Base-by-base conservation (phyloP, 208 protist genomes). In the Wallacemonas sp. region DNA sequence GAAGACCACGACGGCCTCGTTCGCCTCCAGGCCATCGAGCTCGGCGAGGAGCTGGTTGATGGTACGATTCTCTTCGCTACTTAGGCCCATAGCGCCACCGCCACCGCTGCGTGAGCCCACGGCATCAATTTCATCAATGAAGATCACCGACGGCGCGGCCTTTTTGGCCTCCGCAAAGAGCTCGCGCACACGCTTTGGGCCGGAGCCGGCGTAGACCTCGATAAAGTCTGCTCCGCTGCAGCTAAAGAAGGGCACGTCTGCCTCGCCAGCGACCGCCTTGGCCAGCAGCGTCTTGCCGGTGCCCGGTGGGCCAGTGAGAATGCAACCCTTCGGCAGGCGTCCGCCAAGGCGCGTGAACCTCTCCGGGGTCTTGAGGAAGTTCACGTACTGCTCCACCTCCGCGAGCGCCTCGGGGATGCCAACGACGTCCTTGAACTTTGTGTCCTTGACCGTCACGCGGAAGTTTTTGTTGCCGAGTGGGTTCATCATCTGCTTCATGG, bases 71-170 rank as follows among this genome's bases (percentile, higher is more conserved):
- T 96, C 92, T 67, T 95, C 87, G 29, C 81, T 79, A 61, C 77
- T 83, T n/a, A 93, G 66, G 24, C 87, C 83, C 63, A 85, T 69
- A 29, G 81, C 76, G 65, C 87, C 84, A 60, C 79, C 62, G 62
- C 83, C 81, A 57, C 68, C 81, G 73, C 92, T 87, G 29, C 76
- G 81, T 15, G 81, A 86, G 13, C 97, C 98, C 15, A 99, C 87
- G 1, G 97, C 94, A 65, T 99, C 98, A 48, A 99, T 98, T 73
- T 99, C 98, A 76, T 99, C 98, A 33, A 99, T 97, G 83, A 99
- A 99, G 44, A 99, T 95, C 37, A 99, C 98, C 52, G 93, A 98
- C 33, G 98, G 97, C 21, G 91, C 82, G 21, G 87, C 81, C 61
- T 86, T 73, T 65, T 93, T 95, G 13, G 98, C 98, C 8, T 69